Evolutionary conservation across 768 basidiomycete species (phyloP).

Genomic region (Lentinula detonsa): DNA sequence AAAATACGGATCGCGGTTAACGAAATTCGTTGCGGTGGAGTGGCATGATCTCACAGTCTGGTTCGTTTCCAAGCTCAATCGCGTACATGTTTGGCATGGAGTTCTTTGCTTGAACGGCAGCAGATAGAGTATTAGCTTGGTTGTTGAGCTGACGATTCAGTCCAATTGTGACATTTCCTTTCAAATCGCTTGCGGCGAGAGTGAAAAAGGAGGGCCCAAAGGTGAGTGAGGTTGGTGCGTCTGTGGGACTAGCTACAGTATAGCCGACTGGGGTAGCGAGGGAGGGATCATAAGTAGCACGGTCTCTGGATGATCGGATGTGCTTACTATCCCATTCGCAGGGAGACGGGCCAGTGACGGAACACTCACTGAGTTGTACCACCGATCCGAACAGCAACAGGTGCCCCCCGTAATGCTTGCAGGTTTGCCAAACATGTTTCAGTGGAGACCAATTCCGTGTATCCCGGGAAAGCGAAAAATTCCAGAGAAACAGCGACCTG

Average conservation of each 20-base stretch:
- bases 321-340: not conserved
- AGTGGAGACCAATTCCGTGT: slow-evolving; percentile 23
- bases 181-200: slow-evolving; percentile 21
- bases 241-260: slow-evolving; percentile 26
- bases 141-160: slow-evolving; percentile 32
- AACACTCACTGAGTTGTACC: slow-evolving; percentile 30
- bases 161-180: slow-evolving; percentile 28
- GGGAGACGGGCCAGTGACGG: not conserved
- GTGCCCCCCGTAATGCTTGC: slow-evolving; percentile 21
- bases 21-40: not conserved
- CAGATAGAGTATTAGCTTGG: slow-evolving; percentile 24
- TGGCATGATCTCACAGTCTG: slow-evolving; percentile 23
- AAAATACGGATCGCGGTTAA: not conserved
- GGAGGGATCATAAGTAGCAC: slow-evolving; percentile 29
- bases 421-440: slow-evolving; percentile 26
- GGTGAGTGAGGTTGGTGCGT: slow-evolving; percentile 25
- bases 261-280: slow-evolving; percentile 26
- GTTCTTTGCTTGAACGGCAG: slow-evolving; percentile 23
- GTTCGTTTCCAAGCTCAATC: slow-evolving; percentile 32
- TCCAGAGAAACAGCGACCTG: slow-evolving; percentile 29
- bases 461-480: slow-evolving; percentile 33
- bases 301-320: slow-evolving; percentile 21
- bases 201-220: slow-evolving; percentile 25
- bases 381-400: slow-evolving; percentile 29
- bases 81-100: slow-evolving; percentile 27